Percentiles rank a stretch among this genome's conserved stretches.
These are phyloP conservation scores for Spinellus fusiger DNA, from an alignment of 192 early-diverging fungal species.

Conservation along the genomic window DNA sequence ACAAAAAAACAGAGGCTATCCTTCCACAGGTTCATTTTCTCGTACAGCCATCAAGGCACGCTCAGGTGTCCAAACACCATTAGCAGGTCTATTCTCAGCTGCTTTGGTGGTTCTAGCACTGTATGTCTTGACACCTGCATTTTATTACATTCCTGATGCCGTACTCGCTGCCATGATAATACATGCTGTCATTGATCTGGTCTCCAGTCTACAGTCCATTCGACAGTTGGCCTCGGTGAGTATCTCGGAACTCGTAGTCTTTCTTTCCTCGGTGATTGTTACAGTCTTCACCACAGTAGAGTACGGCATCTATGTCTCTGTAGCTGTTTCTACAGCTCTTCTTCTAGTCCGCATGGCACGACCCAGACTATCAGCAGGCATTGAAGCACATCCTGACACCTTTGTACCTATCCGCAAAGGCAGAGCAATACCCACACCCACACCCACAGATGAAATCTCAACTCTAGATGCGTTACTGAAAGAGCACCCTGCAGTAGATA, in stretches of 20 bases:
- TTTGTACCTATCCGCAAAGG: too few species aligned
- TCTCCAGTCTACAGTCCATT: constrained; percentile 50
- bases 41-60: constrained; percentile 83
- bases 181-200: constrained; percentile 63
- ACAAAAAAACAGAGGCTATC: constrained; percentile 49
- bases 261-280: constrained; percentile 47
- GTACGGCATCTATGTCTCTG: constrained; percentile 70
- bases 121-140: constrained; percentile 69
- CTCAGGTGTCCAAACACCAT: constrained; percentile 74
- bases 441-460: neutral
- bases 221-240: constrained; percentile 47
- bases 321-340: constrained; percentile 62
- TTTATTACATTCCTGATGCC: constrained; percentile 78
- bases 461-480: too few species aligned
- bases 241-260: constrained; percentile 48
- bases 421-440: neutral
- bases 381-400: constrained; percentile 21
- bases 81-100: constrained; percentile 70
- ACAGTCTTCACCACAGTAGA: constrained; percentile 56
- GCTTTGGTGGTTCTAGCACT: constrained; percentile 69
- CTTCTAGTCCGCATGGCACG: constrained; percentile 74
- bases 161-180: constrained; percentile 77
- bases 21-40: constrained; percentile 90
- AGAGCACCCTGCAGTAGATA: constrained; percentile 13
- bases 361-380: constrained; percentile 46